Evolutionary conservation across 345 rosid species (phyloP), one percentile per base, ranked within the genome.

Genomic region (Populus davidiana): DNA sequence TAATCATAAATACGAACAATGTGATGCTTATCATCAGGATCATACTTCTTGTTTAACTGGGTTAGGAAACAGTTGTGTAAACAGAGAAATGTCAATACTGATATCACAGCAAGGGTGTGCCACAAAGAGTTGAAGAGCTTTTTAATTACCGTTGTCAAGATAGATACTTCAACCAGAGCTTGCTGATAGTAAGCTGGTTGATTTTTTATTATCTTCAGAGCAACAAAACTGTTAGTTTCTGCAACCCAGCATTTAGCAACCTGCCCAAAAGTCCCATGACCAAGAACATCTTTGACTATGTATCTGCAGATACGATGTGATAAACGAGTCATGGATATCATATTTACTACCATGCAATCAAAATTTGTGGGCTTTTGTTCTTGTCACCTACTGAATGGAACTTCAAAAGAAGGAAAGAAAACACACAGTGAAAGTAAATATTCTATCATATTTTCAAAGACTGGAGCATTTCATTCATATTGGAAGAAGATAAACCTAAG

Each of bases 241-340:
- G 91, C 83, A 64, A 91, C 93, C 98, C 91, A 92, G 88, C 99
- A 96, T 86, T 94, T 96, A 70, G 94, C 98, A 88, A 96, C 98
- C 84, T 96, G 99, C 67, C 98, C 98, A 83, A 96, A 96, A 70
- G 98, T 96, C 74, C 99, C 99, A 75, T 96, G 99, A 79, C 99
- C 99, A 83, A 96, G 99, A 79, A 93, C 91, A 85, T 96, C 99
- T 87, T 94, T 94, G 87, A 96, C 96, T 76, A 94, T 81, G 83
- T 96, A 94, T 84, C 99, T 96, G 87, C 80, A 85, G 73, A 84
- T 77, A 78, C 66, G 23, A 54, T 18, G 50, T 67, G 33, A 54
- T 69, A 29, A 65, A 6, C n/a, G 8, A 38, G 63, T 52, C n/a
- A 59, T 56, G 7, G 62, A 68, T 39, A 38, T 20, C 38, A 49